A percentile compares a stretch with the other conserved stretches of the same genome.
phyloP scores from a whole-genome alignment of 257 asterid species.

The Ocimum tenuiflorum region DNA sequence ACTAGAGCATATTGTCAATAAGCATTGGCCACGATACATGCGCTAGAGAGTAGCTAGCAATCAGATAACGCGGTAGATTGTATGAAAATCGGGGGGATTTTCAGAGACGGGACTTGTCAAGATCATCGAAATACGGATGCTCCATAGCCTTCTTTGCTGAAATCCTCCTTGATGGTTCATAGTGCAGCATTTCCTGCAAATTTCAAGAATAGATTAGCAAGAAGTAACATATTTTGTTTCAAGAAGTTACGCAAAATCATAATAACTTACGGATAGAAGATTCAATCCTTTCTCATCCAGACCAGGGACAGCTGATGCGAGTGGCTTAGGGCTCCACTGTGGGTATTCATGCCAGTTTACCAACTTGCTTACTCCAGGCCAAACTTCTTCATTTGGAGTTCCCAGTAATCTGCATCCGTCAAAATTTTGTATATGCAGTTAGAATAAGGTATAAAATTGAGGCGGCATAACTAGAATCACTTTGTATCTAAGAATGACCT shows the following conservation, averaged over 20 bases:
- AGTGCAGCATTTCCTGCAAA: slow-evolving; percentile 82
- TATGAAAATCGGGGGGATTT: neutral
- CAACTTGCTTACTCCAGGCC: slow-evolving; percentile 91
- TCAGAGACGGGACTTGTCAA: slow-evolving; percentile 56
- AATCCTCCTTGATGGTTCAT: slow-evolving; percentile 82
- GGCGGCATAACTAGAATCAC: neutral
- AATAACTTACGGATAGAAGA: slow-evolving; percentile 55
- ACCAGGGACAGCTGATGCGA: slow-evolving; percentile 63
- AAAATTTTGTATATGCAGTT: neutral
- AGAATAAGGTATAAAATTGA: neutral
- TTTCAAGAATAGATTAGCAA: neutral
- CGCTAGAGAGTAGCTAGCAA: slow-evolving; percentile 46
- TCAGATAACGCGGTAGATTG: neutral
- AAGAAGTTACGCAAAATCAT: neutral
- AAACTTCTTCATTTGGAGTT: slow-evolving; percentile 75
- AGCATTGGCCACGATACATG: slow-evolving; percentile 18
- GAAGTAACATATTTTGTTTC: neutral
- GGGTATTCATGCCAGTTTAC: slow-evolving; percentile 98
- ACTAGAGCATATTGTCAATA: neutral
- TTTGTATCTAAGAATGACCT: slow-evolving; percentile 32
- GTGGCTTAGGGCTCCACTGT: slow-evolving; percentile 78
- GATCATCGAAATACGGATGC: slow-evolving; percentile 75
- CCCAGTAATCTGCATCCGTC: slow-evolving; percentile 56
- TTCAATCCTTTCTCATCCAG: slow-evolving; percentile 68
- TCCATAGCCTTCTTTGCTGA: slow-evolving; percentile 99